A percentile compares a stretch with the other conserved stretches of the same genome.
These are phyloP conservation scores for Tylopilus intermedius DNA, from an alignment of 768 basidiomycete genomes.

Conservation along the genomic window DNA sequence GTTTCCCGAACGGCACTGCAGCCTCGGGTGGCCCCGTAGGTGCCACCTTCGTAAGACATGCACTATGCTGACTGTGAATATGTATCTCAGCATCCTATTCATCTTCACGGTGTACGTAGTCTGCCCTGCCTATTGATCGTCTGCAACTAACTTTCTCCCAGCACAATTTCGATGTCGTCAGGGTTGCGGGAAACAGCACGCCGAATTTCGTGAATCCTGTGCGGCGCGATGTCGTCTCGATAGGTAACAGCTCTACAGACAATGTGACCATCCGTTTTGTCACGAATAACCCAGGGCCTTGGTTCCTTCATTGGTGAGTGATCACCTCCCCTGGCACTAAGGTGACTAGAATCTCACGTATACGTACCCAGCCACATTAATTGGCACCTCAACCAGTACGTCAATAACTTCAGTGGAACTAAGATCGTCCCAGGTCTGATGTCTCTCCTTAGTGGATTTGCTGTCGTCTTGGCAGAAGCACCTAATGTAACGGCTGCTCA, in stretches of 20 bases:
- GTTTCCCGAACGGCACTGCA: slow-evolving; percentile 33
- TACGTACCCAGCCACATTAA: slow-evolving; percentile 14
- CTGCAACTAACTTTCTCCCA: slow-evolving; percentile 3
- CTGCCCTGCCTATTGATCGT: not conserved
- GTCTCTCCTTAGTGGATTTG: slow-evolving; percentile 12
- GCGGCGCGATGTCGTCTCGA: slow-evolving; percentile 29
- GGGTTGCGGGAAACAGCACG: slow-evolving; percentile 21
- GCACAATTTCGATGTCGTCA: slow-evolving; percentile 35
- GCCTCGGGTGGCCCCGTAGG: slow-evolving; percentile 28
- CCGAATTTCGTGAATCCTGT: slow-evolving; percentile 35
- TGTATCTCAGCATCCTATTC: slow-evolving; percentile 35
- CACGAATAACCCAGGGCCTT: slow-evolving; percentile 63
- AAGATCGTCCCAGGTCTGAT: not conserved
- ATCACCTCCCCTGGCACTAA: not conserved
- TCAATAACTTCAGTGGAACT: not conserved
- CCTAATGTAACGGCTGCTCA: slow-evolving; percentile 1
- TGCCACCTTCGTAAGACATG: not conserved
- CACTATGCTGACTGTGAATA: not conserved
- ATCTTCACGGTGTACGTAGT: slow-evolving; percentile 36
- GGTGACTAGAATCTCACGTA: not conserved
- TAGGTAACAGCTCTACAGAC: slow-evolving; percentile 28
- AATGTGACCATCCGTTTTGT: slow-evolving; percentile 53
- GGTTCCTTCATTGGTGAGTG: slow-evolving; percentile 19
- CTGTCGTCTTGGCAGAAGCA: slow-evolving; percentile 28
- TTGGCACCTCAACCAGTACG: slow-evolving; percentile 20